phyloP scores from a whole-genome alignment of 768 basidiomycete species.

The Lentinus brumalis region DNA sequence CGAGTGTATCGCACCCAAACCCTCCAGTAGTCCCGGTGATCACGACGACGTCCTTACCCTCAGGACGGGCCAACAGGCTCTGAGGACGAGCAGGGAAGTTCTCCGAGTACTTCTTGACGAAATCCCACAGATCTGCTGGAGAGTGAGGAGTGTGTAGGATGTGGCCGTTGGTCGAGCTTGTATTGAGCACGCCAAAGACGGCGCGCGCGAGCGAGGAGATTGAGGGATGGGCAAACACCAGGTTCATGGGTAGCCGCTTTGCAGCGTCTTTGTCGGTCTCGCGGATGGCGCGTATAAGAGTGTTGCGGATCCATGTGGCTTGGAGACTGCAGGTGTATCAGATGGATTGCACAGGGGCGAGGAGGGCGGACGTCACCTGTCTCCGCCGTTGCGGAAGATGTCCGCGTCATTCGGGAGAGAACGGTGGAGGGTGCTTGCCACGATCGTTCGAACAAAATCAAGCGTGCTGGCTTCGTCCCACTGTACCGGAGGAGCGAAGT shows the following conservation, averaged over 20 bases:
- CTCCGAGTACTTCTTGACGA: slow-evolving; percentile 9
- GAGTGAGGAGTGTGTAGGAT: slow-evolving; percentile 16
- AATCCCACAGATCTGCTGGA: slow-evolving; percentile 6
- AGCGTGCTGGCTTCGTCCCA: slow-evolving; percentile 30
- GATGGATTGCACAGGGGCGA: not conserved
- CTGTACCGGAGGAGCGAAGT: slow-evolving; percentile 28
- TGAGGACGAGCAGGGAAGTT: slow-evolving; percentile 7
- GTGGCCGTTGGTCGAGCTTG: not conserved
- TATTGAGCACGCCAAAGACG: not conserved
- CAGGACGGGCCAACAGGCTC: not conserved
- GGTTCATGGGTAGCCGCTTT: slow-evolving; percentile 28
- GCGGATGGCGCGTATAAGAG: slow-evolving; percentile 33
- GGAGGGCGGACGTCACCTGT: slow-evolving; percentile 31
- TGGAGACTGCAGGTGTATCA: slow-evolving; percentile 26
- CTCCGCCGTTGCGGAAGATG: slow-evolving; percentile 42
- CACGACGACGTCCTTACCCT: slow-evolving; percentile 28
- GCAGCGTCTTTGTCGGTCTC: slow-evolving; percentile 18
- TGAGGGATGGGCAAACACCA: slow-evolving; percentile 44
- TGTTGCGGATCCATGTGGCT: slow-evolving; percentile 38
- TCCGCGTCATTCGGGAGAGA: slow-evolving; percentile 36
- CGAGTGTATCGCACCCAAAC: slow-evolving; percentile 33
- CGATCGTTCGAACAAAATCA: slow-evolving; percentile 36
- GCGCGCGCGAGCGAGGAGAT: slow-evolving; percentile 32
- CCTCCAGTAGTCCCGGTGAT: slow-evolving; percentile 39
- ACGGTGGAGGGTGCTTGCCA: slow-evolving; percentile 34